Evolutionary conservation across 2,329 filamentous ascomycete species (phyloP).

Genomic region (Colletotrichum spaethianum): DNA sequence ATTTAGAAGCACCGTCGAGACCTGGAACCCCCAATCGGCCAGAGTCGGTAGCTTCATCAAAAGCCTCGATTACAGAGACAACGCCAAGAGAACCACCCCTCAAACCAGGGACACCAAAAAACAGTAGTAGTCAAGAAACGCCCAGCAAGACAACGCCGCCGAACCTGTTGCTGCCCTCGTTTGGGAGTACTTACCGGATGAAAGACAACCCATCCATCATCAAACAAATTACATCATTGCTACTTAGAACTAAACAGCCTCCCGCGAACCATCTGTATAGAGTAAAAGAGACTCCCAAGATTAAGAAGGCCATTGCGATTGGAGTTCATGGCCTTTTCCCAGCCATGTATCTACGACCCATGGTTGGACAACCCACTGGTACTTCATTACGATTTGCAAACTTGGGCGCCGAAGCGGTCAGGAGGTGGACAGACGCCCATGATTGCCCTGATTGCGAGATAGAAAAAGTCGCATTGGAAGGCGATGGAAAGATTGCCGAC

Average conservation of each 20-base stretch:
- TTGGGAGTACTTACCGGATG: conserved; percentile 76
- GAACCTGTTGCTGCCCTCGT: conserved; percentile 80
- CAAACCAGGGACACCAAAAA: conserved; percentile 35
- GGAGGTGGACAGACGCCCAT: conserved; percentile 82
- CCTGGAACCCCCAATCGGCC: conserved; percentile 52
- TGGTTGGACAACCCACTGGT: conserved; percentile 94
- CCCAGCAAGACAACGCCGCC: conserved; percentile 58
- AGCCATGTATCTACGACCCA: conserved; percentile 85
- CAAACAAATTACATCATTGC: conserved; percentile 73
- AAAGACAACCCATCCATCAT: conserved; percentile 79
- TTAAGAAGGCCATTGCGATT: conserved; percentile 91
- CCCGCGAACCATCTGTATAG: conserved; percentile 81
- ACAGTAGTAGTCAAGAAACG: conserved; percentile 53
- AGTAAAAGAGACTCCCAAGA: conserved; percentile 75
- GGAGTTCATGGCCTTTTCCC: conserved; percentile 97
- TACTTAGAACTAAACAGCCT: conserved; percentile 69
- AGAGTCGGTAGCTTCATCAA: conserved; percentile 47
- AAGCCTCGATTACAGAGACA: conserved; percentile 45
- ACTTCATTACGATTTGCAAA: conserved; percentile 95
- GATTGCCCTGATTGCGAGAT: conserved; percentile 84
- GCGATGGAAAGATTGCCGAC: conserved; percentile 92
- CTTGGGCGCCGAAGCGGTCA: conserved; percentile 86
- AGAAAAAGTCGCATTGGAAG: conserved; percentile 94
- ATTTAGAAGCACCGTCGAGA: conserved; percentile 57
- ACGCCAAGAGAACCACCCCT: conserved; percentile 24